A percentile compares a stretch with the other conserved stretches of the same genome.
These are phyloP conservation scores for Macrophomina tecta DNA, from an alignment of 2,329 filamentous ascomycete genomes.

Conservation along the genomic window DNA sequence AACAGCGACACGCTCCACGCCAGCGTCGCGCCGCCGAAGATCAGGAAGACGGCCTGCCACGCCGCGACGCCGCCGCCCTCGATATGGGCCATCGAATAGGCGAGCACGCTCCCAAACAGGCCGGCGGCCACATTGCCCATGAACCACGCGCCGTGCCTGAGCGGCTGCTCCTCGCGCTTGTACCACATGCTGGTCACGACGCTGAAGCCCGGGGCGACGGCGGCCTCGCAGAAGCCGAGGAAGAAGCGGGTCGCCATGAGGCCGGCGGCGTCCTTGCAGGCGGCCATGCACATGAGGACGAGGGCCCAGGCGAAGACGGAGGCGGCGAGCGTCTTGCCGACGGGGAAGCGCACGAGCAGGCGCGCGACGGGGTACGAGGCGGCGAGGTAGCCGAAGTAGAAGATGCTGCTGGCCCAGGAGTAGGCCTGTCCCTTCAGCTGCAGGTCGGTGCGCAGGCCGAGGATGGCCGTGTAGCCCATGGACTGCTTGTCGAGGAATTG, in stretches of 20 bases:
- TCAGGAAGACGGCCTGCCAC: constrained; percentile 29
- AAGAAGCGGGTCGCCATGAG: constrained; percentile 35
- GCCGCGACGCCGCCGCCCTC: background rate
- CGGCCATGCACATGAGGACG: constrained; percentile 13
- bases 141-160: constrained; percentile 27
- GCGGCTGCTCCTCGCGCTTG: constrained; percentile 26
- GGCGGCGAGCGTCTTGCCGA: constrained; percentile 25
- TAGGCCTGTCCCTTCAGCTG: constrained; percentile 34
- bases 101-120: constrained; percentile 19
- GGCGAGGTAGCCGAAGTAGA: constrained; percentile 33
- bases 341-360: constrained; percentile 28
- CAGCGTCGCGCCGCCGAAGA: constrained; percentile 29
- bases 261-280: constrained; percentile 30
- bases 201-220: constrained; percentile 40
- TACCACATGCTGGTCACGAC: constrained; percentile 35
- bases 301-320: constrained; percentile 22
- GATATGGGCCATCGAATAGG: constrained; percentile 20
- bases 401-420: constrained; percentile 36
- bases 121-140: constrained; percentile 7
- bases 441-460: constrained; percentile 34
- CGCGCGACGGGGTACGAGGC: constrained; percentile 21
- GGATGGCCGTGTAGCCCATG: constrained; percentile 34
- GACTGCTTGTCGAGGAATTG: constrained; percentile 35
- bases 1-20: constrained; percentile 36
- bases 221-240: constrained; percentile 36